Evolutionary conservation across 768 basidiomycete genomes (phyloP), one percentile per base, ranked within the genome.

Genomic region (Mycena alexandri): DNA sequence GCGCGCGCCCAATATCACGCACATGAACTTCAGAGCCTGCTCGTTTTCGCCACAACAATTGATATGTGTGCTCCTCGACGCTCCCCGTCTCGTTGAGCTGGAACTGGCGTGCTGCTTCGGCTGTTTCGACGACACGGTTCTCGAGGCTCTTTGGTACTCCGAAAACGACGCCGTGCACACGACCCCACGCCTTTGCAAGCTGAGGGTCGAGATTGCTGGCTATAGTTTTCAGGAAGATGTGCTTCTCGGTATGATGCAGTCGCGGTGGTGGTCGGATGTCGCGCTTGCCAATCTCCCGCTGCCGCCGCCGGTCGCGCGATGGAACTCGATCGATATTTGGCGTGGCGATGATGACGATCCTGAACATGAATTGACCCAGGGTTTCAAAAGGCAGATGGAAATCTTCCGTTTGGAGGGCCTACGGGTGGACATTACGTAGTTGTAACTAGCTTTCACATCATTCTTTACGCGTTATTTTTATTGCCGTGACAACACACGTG

Each of bases 201-300:
- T 60, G 13, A 4, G 6, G 1, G 10, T 68, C 25, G 19, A 42
- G 0, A 1, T n/a, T 9, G 13, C 33, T 10, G 42, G 21, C 1
- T 2, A 16, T 12, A 10, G 25, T 3, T 58, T 63, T 9, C 11
- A 22, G 5, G 62, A 63, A 38, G 17, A 16, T 10, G 1, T n/a
- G 29, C 29, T 68, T 16, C 14, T 42, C 25, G 41, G 17, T 1
- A 54, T 54, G 61, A 64, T 68, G 16, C 17, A 7, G 21, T 63
- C 67, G 6, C 62, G 67, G 17, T 68, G 67, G 67, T 68, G 67
- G 67, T 17, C 67, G 22, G 51, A 68, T 13, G 33, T 16, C 1
- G 19, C 59, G 22, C 50, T 59, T 3, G n/a, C n/a, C n/a, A 21
- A 56, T 0, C 25, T 60, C 7, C 51, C 64, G 1, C 3, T 38